Base-by-base conservation (phyloP, 176 grass and related monocot genomes). In the Tillandsia fasciculata region DNA sequence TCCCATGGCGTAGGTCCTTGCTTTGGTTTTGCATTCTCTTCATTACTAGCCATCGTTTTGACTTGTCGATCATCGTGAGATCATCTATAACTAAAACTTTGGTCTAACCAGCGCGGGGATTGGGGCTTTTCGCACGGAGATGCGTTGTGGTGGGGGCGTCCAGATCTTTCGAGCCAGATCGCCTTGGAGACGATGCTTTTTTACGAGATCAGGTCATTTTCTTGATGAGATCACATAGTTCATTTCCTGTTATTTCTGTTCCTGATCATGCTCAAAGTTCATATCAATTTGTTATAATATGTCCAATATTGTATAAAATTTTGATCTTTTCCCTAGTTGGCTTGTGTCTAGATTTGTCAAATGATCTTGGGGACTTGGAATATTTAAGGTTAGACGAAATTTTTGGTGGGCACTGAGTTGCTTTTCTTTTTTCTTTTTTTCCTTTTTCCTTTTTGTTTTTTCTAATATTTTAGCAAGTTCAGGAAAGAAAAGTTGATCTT, bases 111-210 rank as follows among this genome's bases (percentile, higher is more conserved):
- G 85, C 87, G 20, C 50, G 33, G 67, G 48, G 58, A 68, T 68
- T 63, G 13, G 64, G 67, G 50, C 17, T 75, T 51, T 56, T 52
- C 51, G 56, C 17, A 51, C 66, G 65, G 65, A 71, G 75, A 52
- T 66, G 53, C 1, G 33, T 77, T 51, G 70, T 49, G 72, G 77
- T 68, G n/a, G 74, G 24, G 20, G 52, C 71, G 8, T 69, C 71
- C 26, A 75, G 76, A 69, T 88, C 88, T 63, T 82, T 91, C 22
- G 75, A 82, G 52, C 70, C 81, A 68, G 66, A 80, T 15, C 11
- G 70, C 49, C 48, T 0, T 64, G 66, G 72, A 59, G 70, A 73
- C 11, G 85, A 70, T 27, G 59, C 13, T 2, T 72, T 65, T 3
- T 14, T 11, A 24, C 48, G 49, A 29, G 73, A 74, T 50, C 83